Conservation (phyloP, 129 eudicot species). For the Escallonia rubra region DNA sequence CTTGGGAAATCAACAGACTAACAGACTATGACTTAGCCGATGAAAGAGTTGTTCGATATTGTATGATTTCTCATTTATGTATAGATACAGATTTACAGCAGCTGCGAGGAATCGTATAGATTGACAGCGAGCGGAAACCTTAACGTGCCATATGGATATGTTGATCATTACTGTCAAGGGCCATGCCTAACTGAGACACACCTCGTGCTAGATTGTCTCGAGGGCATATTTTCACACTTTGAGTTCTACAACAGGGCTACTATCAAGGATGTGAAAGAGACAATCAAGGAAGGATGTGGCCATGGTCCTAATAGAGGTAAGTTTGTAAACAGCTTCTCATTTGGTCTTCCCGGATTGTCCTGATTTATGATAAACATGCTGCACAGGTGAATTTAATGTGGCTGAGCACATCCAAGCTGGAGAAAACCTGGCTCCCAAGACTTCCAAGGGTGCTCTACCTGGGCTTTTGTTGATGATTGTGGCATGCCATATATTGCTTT, state of each 20-base stretch:
- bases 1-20: no score
- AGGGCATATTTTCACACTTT: constrained; percentile 38
- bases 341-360: neutral
- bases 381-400: constrained; percentile 67
- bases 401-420: constrained; percentile 41
- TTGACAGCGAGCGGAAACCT: constrained; percentile 58
- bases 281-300: constrained; percentile 58
- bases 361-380: neutral
- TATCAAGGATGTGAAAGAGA: constrained; percentile 42
- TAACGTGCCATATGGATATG: constrained; percentile 53
- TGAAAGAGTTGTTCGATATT: neutral
- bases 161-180: constrained; percentile 54
- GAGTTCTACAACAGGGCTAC: constrained; percentile 57
- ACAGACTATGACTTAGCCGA: no score
- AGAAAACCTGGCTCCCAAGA: constrained; percentile 26
- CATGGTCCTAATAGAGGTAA: constrained; percentile 72
- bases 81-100: constrained; percentile 47
- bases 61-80: neutral
- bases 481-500: constrained; percentile 10
- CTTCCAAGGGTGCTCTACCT: constrained; percentile 10
- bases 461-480: constrained; percentile 18
- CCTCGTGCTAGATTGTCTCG: constrained; percentile 56
- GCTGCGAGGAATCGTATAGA: constrained; percentile 59
- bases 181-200: constrained; percentile 62
- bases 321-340: neutral